Base-by-base conservation (phyloP, 331 rosid species). In the Malus hybrid region DNA sequence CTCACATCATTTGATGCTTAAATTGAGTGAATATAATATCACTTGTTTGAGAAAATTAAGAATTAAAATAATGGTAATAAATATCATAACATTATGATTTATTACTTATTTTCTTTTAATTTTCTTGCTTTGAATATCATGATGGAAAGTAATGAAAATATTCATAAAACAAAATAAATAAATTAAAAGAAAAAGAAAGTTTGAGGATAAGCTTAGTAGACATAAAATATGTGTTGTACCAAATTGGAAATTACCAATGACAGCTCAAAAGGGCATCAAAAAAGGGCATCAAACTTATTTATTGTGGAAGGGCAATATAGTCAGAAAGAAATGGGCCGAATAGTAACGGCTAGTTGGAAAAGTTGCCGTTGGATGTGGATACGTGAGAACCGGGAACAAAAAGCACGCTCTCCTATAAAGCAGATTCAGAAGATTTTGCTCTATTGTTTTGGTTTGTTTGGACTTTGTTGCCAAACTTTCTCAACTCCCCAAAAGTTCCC, bases 291-390 rank as follows among this genome's bases (percentile, higher is more conserved):
- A 11, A 48, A 20, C 29, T 36, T 32, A 26, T 4, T 8, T 5
- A 70, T 10, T 4, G 22, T 6, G 61, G 33, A 61, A 77, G 53
- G 71, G 71, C 18, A 33, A 19, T 74, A 50, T 7, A 22, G 81
- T 71, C n/a, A 80, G 20, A 52, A 52, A 6, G 20, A 52, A 24
- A 73, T 10, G 8, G 29, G 26, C 5, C 34, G 39, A 52, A 10
- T 20, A 63, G 29, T 78, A 88, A 88, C 92, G 92, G 92, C 92
- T 88, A 88, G 81, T 78, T 82, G n/a, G 84, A 72, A 14, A 16
- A 77, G 60, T 72, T 87, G 87, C 83, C 77, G 78, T 55, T 6
- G 15, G 42, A 30, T 18, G 68, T 22, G 65, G 44, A 50, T 73
- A 70, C 80, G 83, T 72, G 85, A 75, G 71, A 12, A 66, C 70